Percentiles rank a stretch among this genome's conserved stretches.
These are phyloP conservation scores for Thymus quinquecostatus DNA, from an alignment of 257 asterid species.

Conservation along the genomic window DNA sequence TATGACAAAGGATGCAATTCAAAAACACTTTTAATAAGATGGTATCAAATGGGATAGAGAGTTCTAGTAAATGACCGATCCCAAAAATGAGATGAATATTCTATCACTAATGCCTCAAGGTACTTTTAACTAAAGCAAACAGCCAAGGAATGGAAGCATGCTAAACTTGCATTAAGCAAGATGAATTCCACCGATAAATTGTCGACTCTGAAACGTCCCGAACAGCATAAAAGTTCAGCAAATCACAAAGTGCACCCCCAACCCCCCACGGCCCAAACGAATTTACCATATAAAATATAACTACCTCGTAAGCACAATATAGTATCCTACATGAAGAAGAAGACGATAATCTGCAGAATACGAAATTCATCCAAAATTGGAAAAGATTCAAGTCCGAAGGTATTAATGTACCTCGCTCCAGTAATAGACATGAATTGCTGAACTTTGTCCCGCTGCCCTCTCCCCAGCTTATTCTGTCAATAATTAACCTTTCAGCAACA, in stretches of 20 bases:
- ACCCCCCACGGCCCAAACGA: constrained; percentile 2
- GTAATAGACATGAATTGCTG: constrained; percentile 95
- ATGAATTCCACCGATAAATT: too few relatives aligned
- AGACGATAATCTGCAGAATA: constrained; percentile 2
- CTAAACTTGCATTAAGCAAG: too few relatives aligned
- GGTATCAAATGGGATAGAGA: not conserved
- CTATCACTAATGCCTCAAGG: not conserved
- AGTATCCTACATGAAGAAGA: constrained; percentile 14
- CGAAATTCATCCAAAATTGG: not conserved
- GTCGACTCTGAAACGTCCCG: not conserved
- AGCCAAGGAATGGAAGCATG: not conserved
- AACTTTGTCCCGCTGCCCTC: constrained; percentile 94
- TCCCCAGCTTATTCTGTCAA: constrained; percentile 86
- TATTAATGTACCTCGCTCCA: constrained; percentile 68
- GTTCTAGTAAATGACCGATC: constrained; percentile 2
- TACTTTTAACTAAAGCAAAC: constrained; percentile 7
- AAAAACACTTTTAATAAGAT: not conserved
- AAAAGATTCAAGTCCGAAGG: constrained; percentile 15
- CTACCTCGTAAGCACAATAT: not conserved
- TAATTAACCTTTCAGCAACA: constrained; percentile 22
- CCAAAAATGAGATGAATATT: not conserved
- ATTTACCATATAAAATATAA: constrained; percentile 4
- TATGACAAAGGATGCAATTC: not conserved
- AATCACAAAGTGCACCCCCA: not conserved
- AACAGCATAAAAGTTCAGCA: not conserved